These are phyloP conservation scores for Dalbergia oliveri DNA, from an alignment of 306 rosid genomes.

Conservation along the genomic window DNA sequence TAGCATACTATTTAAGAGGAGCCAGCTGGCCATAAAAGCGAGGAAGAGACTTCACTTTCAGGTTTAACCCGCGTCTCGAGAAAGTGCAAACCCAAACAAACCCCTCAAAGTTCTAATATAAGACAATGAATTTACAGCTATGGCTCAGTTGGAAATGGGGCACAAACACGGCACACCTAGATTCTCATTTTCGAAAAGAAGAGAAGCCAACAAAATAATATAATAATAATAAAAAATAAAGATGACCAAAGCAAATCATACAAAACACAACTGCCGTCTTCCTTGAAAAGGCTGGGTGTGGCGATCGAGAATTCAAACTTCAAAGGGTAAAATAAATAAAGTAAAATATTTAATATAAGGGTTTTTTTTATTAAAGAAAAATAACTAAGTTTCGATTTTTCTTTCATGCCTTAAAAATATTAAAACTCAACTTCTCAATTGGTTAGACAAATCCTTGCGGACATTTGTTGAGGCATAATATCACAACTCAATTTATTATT, in stretches of 20 bases:
- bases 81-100: constrained; percentile 43
- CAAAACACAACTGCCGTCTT: constrained; percentile 34
- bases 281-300: constrained; percentile 32
- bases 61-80: constrained; percentile 18
- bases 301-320: constrained; percentile 4
- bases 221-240: not conserved
- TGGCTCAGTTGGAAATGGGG: constrained; percentile 37
- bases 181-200: constrained; percentile 37
- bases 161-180: not conserved
- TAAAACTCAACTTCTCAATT: too few species aligned
- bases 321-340: not conserved
- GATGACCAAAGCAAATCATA: constrained; percentile 4
- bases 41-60: constrained; percentile 39
- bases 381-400: too few species aligned
- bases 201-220: not conserved
- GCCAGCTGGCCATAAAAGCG: constrained; percentile 43
- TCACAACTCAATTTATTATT: too few species aligned
- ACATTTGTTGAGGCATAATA: too few species aligned
- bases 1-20: not conserved
- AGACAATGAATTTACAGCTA: constrained; percentile 39
- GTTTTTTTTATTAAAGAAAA: too few species aligned
- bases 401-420: too few species aligned
- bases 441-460: too few species aligned
- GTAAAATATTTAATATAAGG: too few species aligned
- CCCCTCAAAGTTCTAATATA: too few species aligned